Evolutionary conservation across 148 eudicot species (phyloP).

Genomic region (Vaccinium darrowii): DNA sequence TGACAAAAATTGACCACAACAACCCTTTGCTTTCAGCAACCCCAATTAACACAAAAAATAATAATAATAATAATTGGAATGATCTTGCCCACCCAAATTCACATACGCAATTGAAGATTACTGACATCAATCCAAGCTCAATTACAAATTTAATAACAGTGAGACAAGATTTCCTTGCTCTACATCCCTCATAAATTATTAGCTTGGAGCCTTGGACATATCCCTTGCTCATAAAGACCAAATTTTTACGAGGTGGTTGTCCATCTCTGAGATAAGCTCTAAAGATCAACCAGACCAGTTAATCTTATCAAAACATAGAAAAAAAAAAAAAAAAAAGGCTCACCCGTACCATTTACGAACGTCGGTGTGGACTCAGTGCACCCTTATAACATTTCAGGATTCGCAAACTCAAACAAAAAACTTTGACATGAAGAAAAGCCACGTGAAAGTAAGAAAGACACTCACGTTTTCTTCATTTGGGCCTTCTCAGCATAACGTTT

Average conservation of each 20-base stretch:
- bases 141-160: background rate
- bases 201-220: background rate
- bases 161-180: background rate
- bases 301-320: background rate
- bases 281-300: too few relatives aligned
- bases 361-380: background rate
- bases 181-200: background rate
- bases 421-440: background rate
- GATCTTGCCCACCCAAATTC: background rate
- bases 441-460: background rate
- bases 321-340: background rate
- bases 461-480: slow-evolving; percentile 94
- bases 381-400: background rate
- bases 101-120: too few relatives aligned
- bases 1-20: background rate
- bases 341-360: background rate
- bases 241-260: background rate
- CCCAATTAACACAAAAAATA: background rate
- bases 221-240: background rate
- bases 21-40: background rate
- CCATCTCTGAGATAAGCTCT: background rate
- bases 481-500: slow-evolving; percentile 80
- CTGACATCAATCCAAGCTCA: background rate
- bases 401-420: background rate
- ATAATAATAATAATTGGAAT: background rate